Percentiles rank a stretch among this genome's conserved stretches.
These are phyloP conservation scores for Heterobasidion annosum DNA, from an alignment of 1,284 basidiomycete species.

Conservation along the genomic window DNA sequence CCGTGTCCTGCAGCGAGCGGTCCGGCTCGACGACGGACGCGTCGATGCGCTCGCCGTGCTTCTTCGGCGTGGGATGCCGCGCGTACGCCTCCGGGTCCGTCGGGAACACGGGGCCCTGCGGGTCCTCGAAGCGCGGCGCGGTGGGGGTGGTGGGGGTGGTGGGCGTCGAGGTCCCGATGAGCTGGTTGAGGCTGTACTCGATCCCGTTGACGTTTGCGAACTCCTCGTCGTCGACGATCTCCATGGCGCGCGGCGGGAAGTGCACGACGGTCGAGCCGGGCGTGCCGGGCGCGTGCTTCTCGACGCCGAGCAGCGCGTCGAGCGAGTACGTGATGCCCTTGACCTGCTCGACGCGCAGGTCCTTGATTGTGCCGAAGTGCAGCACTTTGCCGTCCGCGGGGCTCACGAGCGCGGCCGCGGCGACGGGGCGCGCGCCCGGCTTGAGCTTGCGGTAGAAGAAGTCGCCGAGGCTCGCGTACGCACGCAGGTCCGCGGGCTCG, in stretches of 20 bases:
- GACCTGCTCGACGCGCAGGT: conserved; percentile 88
- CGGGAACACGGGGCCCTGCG: conserved; percentile 16
- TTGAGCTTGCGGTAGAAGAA: conserved; percentile 94
- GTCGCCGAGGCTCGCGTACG: conserved; percentile 81
- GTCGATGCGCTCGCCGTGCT: conserved; percentile 53
- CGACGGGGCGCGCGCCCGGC: conserved; percentile 73
- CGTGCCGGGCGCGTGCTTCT: conserved; percentile 22
- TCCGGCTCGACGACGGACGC: conserved; percentile 55
- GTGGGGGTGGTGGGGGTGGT: conserved; percentile 19
- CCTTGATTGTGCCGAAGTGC: conserved; percentile 85
- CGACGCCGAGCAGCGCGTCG: conserved; percentile 82
- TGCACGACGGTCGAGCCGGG: conserved; percentile 26
- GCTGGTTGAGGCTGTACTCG: conserved; percentile 84
- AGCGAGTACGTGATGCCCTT: conserved; percentile 97
- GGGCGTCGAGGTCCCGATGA: conserved; percentile 47
- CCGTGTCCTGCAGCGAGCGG: conserved; percentile 39
- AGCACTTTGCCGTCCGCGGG: conserved; percentile 92
- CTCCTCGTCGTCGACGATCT: conserved; percentile 68
- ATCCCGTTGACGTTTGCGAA: conserved; percentile 98
- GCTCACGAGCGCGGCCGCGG: conserved; percentile 74
- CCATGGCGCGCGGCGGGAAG: conserved; percentile 38
- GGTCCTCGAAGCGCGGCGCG: conserved; percentile 9
- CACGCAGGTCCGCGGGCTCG: conserved; percentile 66
- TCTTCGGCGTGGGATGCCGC: conserved; percentile 29
- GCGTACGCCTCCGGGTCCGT: conserved; percentile 17